Percentiles rank a stretch among this genome's conserved stretches.
Conservation (phyloP, 73 alveolate genomes). For the Stentor coeruleus region DNA sequence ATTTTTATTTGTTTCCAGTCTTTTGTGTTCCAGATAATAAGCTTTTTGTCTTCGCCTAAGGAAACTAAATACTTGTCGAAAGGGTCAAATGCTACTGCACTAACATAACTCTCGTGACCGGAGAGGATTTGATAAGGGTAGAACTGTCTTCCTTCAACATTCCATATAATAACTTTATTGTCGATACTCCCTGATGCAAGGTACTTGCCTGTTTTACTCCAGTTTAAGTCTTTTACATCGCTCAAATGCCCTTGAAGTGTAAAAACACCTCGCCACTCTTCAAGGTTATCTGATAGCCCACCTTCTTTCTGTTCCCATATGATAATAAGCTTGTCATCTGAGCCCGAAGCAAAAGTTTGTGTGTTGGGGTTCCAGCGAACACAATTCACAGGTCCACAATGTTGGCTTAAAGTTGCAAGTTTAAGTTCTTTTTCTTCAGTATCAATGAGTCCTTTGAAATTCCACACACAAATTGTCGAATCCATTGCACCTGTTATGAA, state of each 20-base stretch:
- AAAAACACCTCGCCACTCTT: neutral
- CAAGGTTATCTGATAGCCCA: neutral
- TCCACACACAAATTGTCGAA: neutral
- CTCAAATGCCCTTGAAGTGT: neutral
- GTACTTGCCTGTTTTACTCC: constrained; percentile 19
- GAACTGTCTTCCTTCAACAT: constrained; percentile 12
- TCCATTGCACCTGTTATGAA: neutral
- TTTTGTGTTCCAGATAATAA: neutral
- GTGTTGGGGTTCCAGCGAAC: neutral
- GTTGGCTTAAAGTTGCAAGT: neutral
- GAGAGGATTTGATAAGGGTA: neutral
- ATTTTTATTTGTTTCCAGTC: neutral
- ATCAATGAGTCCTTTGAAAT: neutral
- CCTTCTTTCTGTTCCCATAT: neutral
- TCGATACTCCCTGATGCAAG: constrained; percentile 12
- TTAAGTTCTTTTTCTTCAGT: neutral
- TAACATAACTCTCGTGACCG: neutral
- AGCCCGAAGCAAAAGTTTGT: neutral
- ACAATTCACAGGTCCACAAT: neutral
- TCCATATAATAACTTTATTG: neutral
- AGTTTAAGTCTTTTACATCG: neutral
- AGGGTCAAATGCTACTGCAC: neutral
- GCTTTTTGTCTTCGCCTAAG: neutral
- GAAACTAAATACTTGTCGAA: neutral
- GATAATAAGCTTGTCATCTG: neutral